A percentile compares a stretch with the other conserved stretches of the same genome.
Conservation (phyloP, 179 eudicot genomes). For the Dionaea muscipula region DNA sequence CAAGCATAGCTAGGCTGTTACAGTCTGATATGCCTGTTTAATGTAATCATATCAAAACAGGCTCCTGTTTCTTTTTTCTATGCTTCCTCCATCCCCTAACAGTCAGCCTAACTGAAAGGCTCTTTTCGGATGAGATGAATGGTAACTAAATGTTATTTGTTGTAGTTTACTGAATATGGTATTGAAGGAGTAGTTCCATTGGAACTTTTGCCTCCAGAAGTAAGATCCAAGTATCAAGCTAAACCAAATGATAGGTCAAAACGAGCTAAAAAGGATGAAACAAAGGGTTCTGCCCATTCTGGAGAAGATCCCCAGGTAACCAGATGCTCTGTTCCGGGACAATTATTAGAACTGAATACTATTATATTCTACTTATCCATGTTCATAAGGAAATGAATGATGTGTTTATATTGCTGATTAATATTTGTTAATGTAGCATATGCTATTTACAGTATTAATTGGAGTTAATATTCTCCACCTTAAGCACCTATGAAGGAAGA, state of each 20-base stretch:
- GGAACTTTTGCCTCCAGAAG: conserved; percentile 72
- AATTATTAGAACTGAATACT: neutral
- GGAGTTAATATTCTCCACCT: too few relatives aligned
- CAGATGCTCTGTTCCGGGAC: neutral
- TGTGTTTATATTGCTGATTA: too few relatives aligned
- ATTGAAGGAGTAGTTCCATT: conserved; percentile 92
- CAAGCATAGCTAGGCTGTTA: too few relatives aligned
- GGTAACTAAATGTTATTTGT: neutral
- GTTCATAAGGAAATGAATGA: neutral
- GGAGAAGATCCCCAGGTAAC: conserved; percentile 75
- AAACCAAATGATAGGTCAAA: conserved; percentile 73
- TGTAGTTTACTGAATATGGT: conserved; percentile 88
- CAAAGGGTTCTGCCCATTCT: conserved; percentile 42
- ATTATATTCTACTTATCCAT: neutral
- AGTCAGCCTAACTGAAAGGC: neutral
- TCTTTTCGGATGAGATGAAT: too few relatives aligned
- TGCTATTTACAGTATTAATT: too few relatives aligned
- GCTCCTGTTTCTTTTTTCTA: neutral
- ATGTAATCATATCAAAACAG: neutral
- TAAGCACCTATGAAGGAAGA: too few relatives aligned
- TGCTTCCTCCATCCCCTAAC: neutral
- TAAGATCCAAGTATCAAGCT: conserved; percentile 66
- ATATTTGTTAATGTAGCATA: too few relatives aligned
- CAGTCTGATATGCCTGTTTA: neutral
- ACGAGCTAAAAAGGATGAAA: conserved; percentile 86